Conservation (phyloP, 345 rosid species). For the Eucalyptus shirleyi region DNA sequence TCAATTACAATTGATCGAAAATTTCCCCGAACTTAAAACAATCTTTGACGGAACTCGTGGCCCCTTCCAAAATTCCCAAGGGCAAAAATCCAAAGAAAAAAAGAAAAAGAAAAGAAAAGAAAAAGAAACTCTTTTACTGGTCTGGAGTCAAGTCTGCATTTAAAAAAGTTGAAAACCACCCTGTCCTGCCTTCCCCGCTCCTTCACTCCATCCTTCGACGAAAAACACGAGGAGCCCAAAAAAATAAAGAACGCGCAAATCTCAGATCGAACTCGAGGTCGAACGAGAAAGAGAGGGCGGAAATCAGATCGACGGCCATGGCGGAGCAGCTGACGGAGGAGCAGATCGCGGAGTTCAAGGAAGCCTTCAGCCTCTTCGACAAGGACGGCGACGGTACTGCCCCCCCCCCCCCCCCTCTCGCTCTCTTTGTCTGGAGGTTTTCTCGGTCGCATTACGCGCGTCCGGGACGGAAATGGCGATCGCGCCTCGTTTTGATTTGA, state of each 20-base stretch:
- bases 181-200: background rate
- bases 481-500: background rate
- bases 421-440: background rate
- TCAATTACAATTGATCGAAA: background rate
- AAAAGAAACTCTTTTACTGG: no score
- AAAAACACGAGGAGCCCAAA: background rate
- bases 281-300: background rate
- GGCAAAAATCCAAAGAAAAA: background rate
- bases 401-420: background rate
- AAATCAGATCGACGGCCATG: background rate
- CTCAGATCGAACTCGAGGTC: background rate
- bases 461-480: background rate
- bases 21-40: background rate
- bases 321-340: constrained; percentile 16
- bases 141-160: background rate
- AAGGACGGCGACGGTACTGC: constrained; percentile 16
- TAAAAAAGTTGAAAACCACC: background rate
- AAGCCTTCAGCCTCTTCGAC: constrained; percentile 22
- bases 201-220: background rate
- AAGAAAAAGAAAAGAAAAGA: no score
- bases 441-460: background rate
- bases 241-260: background rate
- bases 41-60: background rate
- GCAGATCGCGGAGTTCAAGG: constrained; percentile 26
- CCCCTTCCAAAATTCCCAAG: background rate